Evolutionary conservation across 2,329 filamentous ascomycete genomes (phyloP), one percentile per base, ranked within the genome.

Genomic region (Bipolaris zeicola): DNA sequence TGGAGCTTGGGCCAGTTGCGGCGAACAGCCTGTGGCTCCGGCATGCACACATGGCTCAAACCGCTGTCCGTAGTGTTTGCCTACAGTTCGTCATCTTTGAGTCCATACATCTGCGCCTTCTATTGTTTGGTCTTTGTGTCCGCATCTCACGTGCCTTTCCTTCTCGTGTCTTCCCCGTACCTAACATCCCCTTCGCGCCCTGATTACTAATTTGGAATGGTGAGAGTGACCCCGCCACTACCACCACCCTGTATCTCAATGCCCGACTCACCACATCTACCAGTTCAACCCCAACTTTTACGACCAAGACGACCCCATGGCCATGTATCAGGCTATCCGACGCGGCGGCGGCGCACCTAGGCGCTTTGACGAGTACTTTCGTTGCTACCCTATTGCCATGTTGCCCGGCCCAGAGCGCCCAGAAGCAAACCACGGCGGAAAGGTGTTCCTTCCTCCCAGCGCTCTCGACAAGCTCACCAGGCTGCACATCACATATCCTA

Each of bases 321-420:
- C 80, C 55, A 81, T 85, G 70, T 82, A 85, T 59, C 79, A 80
- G 57, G 82, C 85, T 76, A 73, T 84, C 57, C 80, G 80, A 34
- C 80, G 79, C 61, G 79, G 77, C 48, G 77, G 79, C 24, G 76
- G 79, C 28, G 74, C 75, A 69, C 82, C 78, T 66, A 90, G 92
- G 68, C 91, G 93, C 58, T 99, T 99, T 80, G 94, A 99, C 77
- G 95, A 99, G 78, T 98, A 96, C 81, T 98, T 97, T 79, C 89
- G 95, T 70, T 97, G 93, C 82, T 99, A 98, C 73, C 95, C 95
- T 41, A 85, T 97, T 69, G 88, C 89, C 68, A 98, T 99, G 93
- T 87, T 96, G 61, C 92, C 93, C 11, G 93, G 94, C 2, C 87
- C 91, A 36, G 93, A 97, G 70, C 86, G 95, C 65, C 89, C 91